These are phyloP conservation scores for Houttuynia cordata DNA, from an alignment of 164 flowering plant genomes.

Conservation along the genomic window DNA sequence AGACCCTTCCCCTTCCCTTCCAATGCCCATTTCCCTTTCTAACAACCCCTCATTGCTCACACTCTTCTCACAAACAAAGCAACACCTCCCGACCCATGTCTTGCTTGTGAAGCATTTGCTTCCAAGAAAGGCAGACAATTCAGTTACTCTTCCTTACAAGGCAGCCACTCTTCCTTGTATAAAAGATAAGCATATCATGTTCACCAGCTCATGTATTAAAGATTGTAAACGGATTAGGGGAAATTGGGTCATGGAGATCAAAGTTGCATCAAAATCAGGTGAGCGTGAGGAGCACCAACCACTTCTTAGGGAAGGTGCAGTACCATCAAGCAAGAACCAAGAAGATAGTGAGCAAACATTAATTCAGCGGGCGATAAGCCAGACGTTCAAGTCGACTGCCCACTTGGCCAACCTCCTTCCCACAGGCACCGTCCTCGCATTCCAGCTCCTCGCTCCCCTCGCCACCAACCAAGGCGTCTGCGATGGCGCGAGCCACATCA, in stretches of 20 bases:
- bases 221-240: not conserved
- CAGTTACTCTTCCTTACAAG: not conserved
- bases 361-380: constrained; percentile 13
- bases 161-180: too few species aligned
- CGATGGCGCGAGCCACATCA: constrained; percentile 10
- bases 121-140: not conserved
- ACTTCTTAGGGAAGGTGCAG: not conserved
- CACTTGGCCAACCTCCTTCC: constrained; percentile 22
- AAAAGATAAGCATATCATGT: not conserved
- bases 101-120: not conserved
- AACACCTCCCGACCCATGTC: not conserved
- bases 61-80: not conserved
- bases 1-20: not conserved
- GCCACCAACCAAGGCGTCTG: constrained; percentile 37
- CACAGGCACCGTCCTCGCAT: constrained; percentile 24
- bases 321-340: not conserved
- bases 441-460: constrained; percentile 31
- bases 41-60: not conserved
- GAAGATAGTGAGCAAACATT: not conserved
- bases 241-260: not conserved
- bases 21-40: not conserved
- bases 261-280: too few species aligned
- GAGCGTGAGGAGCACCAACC: not conserved
- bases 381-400: constrained; percentile 19
- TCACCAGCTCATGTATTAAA: not conserved